phyloP scores from a whole-genome alignment of 108 stramenopile species.

The Conticribra weissflogii region DNA sequence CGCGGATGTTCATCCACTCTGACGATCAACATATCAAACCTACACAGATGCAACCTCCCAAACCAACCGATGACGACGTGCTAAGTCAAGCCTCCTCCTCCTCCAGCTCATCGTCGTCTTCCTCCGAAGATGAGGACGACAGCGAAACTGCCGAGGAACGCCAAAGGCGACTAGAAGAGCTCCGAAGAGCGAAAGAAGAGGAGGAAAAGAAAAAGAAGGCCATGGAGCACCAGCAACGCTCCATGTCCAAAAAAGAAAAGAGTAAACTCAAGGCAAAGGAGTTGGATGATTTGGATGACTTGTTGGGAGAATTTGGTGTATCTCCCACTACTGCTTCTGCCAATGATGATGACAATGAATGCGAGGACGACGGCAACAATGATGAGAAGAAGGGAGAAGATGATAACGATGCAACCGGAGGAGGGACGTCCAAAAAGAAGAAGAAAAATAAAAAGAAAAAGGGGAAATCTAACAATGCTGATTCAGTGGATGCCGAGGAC shows the following conservation, averaged over 20 bases:
- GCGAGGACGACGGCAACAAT: neutral
- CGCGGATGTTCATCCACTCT: no score
- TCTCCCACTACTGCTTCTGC: neutral
- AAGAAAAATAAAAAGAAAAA: constrained; percentile 48
- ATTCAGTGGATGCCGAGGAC: constrained; percentile 23
- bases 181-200: constrained; percentile 32
- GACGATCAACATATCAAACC: neutral
- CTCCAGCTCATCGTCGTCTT: constrained; percentile 26
- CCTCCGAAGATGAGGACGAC: constrained; percentile 22
- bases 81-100: constrained; percentile 17
- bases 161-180: constrained; percentile 13
- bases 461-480: constrained; percentile 2
- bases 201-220: constrained; percentile 38
- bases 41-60: neutral
- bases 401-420: constrained; percentile 12
- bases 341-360: neutral
- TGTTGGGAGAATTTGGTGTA: constrained; percentile 46
- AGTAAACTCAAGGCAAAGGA: constrained; percentile 34
- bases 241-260: constrained; percentile 48
- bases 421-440: constrained; percentile 19
- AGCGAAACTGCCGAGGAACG: constrained; percentile 28
- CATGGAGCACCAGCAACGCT: constrained; percentile 17
- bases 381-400: constrained; percentile 38
- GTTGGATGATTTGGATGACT: constrained; percentile 38
- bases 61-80: constrained; percentile 18